phyloP scores from a whole-genome alignment of 805 yeast species.

The Pichia ethanolica region DNA sequence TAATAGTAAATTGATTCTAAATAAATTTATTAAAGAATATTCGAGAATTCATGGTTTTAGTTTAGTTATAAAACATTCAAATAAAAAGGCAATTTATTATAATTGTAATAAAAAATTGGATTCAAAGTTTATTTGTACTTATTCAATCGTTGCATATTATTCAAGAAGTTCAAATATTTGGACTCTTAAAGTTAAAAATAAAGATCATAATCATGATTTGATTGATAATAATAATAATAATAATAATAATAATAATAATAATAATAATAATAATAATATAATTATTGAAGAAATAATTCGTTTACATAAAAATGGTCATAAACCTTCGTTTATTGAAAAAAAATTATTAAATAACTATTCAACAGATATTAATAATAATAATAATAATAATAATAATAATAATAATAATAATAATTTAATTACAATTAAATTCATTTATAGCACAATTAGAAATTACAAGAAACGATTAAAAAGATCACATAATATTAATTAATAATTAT shows the following conservation, averaged over 20 bases:
- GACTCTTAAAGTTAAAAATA: constrained; percentile 45
- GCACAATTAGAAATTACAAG: background rate
- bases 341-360: background rate
- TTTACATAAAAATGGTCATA: background rate
- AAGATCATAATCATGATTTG: constrained; percentile 37
- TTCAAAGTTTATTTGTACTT: constrained; percentile 49
- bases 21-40: constrained; percentile 47
- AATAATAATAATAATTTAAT: background rate
- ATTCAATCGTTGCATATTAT: constrained; percentile 50
- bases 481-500: no score
- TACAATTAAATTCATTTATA: background rate
- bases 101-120: constrained; percentile 54
- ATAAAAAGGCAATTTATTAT: constrained; percentile 50
- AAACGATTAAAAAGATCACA: background rate
- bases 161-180: constrained; percentile 43
- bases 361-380: no score
- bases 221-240: background rate
- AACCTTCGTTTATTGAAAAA: background rate
- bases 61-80: constrained; percentile 52
- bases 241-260: background rate
- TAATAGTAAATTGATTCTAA: constrained; percentile 41
- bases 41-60: constrained; percentile 53
- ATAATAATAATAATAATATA: background rate
- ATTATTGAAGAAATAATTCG: background rate
- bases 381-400: no score